A percentile compares a stretch with the other conserved stretches of the same genome.
Conservation (phyloP, 345 rosid species). For the Arabidopsis suecica region DNA sequence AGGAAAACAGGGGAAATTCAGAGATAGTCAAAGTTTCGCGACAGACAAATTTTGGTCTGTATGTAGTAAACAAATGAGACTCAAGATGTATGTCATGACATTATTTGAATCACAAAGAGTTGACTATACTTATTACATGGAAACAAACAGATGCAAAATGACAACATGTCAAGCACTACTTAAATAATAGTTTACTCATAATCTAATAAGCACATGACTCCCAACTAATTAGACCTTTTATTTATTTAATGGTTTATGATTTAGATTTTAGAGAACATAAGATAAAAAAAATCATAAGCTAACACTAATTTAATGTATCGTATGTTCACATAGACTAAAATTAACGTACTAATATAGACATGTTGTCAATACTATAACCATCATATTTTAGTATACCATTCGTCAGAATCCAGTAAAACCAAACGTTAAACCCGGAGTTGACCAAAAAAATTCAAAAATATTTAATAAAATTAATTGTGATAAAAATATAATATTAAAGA, state of each 20-base stretch:
- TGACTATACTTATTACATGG: neutral
- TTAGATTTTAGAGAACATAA: neutral
- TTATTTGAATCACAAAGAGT: neutral
- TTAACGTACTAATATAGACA: too few species aligned
- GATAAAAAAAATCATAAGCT: too few species aligned
- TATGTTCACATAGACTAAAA: too few species aligned
- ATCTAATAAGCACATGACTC: neutral
- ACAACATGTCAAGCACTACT: neutral
- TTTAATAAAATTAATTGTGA: too few species aligned
- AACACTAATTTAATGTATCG: too few species aligned
- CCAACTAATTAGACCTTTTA: neutral
- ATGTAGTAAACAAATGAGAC: neutral
- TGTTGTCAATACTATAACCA: too few species aligned
- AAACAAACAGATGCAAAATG: neutral
- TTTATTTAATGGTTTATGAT: neutral
- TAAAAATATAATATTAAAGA: too few species aligned
- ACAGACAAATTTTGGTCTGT: neutral
- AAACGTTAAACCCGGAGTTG: too few species aligned
- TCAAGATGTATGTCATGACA: neutral
- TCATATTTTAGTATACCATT: too few species aligned
- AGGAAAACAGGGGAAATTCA: neutral
- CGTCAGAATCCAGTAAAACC: too few species aligned
- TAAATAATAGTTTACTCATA: neutral
- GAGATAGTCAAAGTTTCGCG: neutral
- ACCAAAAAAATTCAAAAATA: too few species aligned